phyloP scores from a whole-genome alignment of 2,329 filamentous ascomycete species.

The Colletotrichum caudatum region DNA sequence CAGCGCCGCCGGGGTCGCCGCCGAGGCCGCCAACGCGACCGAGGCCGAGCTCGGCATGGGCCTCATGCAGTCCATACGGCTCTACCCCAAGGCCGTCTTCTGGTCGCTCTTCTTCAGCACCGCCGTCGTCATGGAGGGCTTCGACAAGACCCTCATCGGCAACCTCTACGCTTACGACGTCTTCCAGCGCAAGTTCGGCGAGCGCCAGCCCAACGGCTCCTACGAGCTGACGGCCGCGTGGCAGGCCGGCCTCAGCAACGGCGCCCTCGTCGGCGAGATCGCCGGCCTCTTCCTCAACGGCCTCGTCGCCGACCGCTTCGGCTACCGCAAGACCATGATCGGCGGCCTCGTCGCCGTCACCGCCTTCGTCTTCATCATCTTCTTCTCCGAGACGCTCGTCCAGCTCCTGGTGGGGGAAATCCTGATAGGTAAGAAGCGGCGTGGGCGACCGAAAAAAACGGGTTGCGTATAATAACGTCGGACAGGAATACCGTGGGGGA shows the following conservation, averaged over 20 bases:
- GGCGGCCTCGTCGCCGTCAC: constrained; percentile 54
- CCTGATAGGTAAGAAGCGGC: constrained; percentile 46
- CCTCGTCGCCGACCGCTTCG: constrained; percentile 59
- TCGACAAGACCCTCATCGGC: constrained; percentile 39
- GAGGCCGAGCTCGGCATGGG: constrained; percentile 54
- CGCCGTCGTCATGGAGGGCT: constrained; percentile 56
- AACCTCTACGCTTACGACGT: constrained; percentile 42
- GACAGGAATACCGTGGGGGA: constrained; percentile 59
- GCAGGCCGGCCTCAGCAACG: constrained; percentile 65
- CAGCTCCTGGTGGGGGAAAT: constrained; percentile 60
- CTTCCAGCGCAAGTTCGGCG: constrained; percentile 56
- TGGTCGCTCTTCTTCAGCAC: constrained; percentile 58
- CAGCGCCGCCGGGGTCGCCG: constrained; percentile 22
- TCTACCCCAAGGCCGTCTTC: constrained; percentile 58
- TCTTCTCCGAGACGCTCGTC: constrained; percentile 57
- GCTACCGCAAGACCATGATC: constrained; percentile 62
- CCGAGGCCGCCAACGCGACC: constrained; percentile 54
- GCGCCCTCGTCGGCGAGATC: constrained; percentile 61
- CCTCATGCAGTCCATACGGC: constrained; percentile 53
- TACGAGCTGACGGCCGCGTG: constrained; percentile 62
- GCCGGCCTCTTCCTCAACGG: constrained; percentile 64
- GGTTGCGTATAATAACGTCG: too few species aligned
- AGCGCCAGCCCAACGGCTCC: constrained; percentile 49
- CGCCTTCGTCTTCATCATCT: constrained; percentile 62
- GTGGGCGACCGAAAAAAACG: too few species aligned